Evolutionary conservation across 768 basidiomycete genomes (phyloP).

Genomic region (Phylloporus arenicola): DNA sequence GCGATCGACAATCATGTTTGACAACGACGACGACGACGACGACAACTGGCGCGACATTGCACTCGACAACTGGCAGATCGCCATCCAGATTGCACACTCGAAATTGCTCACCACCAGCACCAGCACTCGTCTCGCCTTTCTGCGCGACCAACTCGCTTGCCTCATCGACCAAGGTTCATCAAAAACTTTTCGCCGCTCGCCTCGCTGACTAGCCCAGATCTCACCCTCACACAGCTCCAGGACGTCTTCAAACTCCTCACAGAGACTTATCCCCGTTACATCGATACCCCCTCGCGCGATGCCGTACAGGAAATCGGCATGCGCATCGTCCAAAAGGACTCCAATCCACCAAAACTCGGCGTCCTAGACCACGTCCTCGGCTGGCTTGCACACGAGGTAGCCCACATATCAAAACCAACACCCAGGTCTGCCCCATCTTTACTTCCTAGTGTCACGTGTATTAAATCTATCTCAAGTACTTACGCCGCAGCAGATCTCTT

Average conservation of each 20-base stretch:
- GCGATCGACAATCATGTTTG: background rate
- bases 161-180: slow-evolving; percentile 53
- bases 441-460: background rate
- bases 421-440: slow-evolving; percentile 46
- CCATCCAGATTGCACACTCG: slow-evolving; percentile 49
- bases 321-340: slow-evolving; percentile 60
- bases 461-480: slow-evolving; percentile 31
- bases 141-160: slow-evolving; percentile 55
- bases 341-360: slow-evolving; percentile 44
- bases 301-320: slow-evolving; percentile 66
- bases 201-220: slow-evolving; percentile 38
- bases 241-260: slow-evolving; percentile 73
- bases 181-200: slow-evolving; percentile 3
- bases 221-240: slow-evolving; percentile 52
- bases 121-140: slow-evolving; percentile 50
- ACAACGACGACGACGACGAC: slow-evolving; percentile 21
- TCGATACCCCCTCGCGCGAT: slow-evolving; percentile 62
- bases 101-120: slow-evolving; percentile 49
- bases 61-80: slow-evolving; percentile 49
- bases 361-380: slow-evolving; percentile 67
- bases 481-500: slow-evolving; percentile 58
- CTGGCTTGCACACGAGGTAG: slow-evolving; percentile 70
- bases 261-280: slow-evolving; percentile 73
- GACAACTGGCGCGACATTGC: slow-evolving; percentile 52
- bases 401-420: slow-evolving; percentile 48